Base-by-base conservation (phyloP, 768 basidiomycete species). In the Cyclocybe cylindracea region DNA sequence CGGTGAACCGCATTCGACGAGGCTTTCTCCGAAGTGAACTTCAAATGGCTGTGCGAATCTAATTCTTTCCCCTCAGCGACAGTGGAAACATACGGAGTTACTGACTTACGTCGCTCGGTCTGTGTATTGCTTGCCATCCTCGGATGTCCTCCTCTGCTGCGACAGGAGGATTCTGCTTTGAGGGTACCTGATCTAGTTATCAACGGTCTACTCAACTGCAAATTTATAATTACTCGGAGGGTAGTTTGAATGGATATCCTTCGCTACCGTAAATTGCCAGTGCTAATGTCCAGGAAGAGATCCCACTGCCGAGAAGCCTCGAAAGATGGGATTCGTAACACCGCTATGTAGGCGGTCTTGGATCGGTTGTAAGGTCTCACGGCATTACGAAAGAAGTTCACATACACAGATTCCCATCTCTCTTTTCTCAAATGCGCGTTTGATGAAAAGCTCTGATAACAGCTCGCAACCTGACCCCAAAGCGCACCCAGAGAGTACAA, bases 301-400 rank as follows among this genome's bases (percentile, higher is more conserved):
- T 99, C 97, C 97, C 97, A 99, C 10, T 83, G 79, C 0, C 86
- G 84, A 0, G 88, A 82, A 1, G 87, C 77, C 62, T 96, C 93
- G 69, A n/a, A 98, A 98, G 41, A 98, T 94, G 2, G 95, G 97
- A 62, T 99, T 99, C 1, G 92, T 95, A 2, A 98, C 96, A 1
- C 97, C 97, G 95, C 97, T 46, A 99, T 94, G 64, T 87, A 99
- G 10, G 92, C 96, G 90, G 86, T 36, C 93, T 24, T 2, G 3
- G 24, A 24, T 24, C 24, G 94, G 56, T 34, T 4, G 45, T 56
- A 7, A 35, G 34, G 10, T 41, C 42, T 53, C 14, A 42, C 39
- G 10, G 10, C 14, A 46, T 7, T 54, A 16, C 16, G 14, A 42
- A 46, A 54, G 32, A 9, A 29, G 14, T 10, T 13, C 4, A 78